Conservation (phyloP, 768 basidiomycete genomes). For the Tylopilus felleus region DNA sequence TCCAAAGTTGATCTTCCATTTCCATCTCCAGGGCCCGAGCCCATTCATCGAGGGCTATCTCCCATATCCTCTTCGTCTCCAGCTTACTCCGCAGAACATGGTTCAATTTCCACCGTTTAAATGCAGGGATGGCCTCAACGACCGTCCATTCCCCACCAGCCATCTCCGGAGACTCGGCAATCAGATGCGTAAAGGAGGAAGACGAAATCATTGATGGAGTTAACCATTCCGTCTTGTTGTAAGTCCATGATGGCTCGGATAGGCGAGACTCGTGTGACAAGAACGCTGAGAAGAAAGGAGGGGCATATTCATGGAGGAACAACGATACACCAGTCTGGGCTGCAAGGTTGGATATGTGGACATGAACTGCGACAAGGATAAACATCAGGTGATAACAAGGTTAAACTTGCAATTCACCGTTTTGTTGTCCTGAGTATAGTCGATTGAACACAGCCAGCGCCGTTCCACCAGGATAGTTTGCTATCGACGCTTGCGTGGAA, state of each 20-base stretch:
- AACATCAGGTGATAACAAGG: background rate
- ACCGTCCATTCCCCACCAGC: constrained; percentile 38
- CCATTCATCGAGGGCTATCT: constrained; percentile 24
- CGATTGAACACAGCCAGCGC: constrained; percentile 65
- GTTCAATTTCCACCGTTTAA: constrained; percentile 38
- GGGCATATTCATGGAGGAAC: constrained; percentile 69
- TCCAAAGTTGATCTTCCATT: constrained; percentile 45
- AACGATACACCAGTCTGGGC: constrained; percentile 89
- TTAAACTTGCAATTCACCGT: constrained; percentile 24
- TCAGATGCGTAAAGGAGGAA: constrained; percentile 56
- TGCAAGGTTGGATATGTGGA: constrained; percentile 82
- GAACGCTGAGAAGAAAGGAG: constrained; percentile 39
- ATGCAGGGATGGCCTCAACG: constrained; percentile 43
- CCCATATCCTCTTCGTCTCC: constrained; percentile 20
- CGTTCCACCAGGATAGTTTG: constrained; percentile 88
- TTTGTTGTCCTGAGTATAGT: constrained; percentile 34
- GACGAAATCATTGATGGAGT: constrained; percentile 40
- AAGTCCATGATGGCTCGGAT: constrained; percentile 47
- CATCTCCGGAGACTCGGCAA: constrained; percentile 44
- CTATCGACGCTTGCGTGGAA: constrained; percentile 54
- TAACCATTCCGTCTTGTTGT: constrained; percentile 80
- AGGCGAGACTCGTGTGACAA: constrained; percentile 9
- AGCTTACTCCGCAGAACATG: constrained; percentile 12
- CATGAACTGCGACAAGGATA: constrained; percentile 41
- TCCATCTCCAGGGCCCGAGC: constrained; percentile 35